A percentile compares a stretch with the other conserved stretches of the same genome.
Evolutionary conservation across 2,329 filamentous ascomycete species (phyloP).

Genomic region (Dendryphion nanum): DNA sequence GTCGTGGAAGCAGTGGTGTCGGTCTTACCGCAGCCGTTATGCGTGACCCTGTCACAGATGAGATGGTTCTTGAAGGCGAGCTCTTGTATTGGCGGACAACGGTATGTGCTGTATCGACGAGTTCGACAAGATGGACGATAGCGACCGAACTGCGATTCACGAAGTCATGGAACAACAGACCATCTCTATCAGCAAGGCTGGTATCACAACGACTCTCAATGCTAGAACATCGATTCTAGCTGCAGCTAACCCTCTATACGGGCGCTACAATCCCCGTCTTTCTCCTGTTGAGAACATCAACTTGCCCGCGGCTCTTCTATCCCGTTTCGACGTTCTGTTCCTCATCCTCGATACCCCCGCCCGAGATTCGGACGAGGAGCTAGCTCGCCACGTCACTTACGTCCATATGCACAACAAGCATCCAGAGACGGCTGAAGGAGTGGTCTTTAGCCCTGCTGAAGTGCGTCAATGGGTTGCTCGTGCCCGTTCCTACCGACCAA

Average conservation of each 20-base stretch:
- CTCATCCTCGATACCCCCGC: slow-evolving; percentile 92
- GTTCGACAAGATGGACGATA: slow-evolving; percentile 88
- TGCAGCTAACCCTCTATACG: slow-evolving; percentile 94
- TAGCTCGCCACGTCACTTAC: slow-evolving; percentile 91
- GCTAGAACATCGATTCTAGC: slow-evolving; percentile 94
- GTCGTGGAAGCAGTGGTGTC: slow-evolving; percentile 76
- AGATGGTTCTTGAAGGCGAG: slow-evolving; percentile 80
- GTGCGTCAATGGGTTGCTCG: slow-evolving; percentile 95
- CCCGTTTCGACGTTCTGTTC: slow-evolving; percentile 96
- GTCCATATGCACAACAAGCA: slow-evolving; percentile 97
- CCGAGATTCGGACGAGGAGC: slow-evolving; percentile 85
- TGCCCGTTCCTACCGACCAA: slow-evolving; percentile 83
- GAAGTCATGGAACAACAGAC: slow-evolving; percentile 90
- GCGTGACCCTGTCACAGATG: slow-evolving; percentile 79
- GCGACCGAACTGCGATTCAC: slow-evolving; percentile 78
- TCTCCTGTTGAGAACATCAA: slow-evolving; percentile 99
- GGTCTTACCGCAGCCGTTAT: slow-evolving; percentile 81
- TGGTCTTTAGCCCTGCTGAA: slow-evolving; percentile 90
- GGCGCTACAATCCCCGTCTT: slow-evolving; percentile 95
- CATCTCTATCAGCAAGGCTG: slow-evolving; percentile 84
- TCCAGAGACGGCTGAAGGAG: slow-evolving; percentile 64
- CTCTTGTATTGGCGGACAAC: slow-evolving; percentile 76
- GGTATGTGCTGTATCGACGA: slow-evolving; percentile 86
- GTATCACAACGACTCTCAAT: slow-evolving; percentile 95
- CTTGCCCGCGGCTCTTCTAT: slow-evolving; percentile 91